These are phyloP conservation scores for Euphorbia lathyris DNA, from an alignment of 345 rosid genomes.

Conservation along the genomic window DNA sequence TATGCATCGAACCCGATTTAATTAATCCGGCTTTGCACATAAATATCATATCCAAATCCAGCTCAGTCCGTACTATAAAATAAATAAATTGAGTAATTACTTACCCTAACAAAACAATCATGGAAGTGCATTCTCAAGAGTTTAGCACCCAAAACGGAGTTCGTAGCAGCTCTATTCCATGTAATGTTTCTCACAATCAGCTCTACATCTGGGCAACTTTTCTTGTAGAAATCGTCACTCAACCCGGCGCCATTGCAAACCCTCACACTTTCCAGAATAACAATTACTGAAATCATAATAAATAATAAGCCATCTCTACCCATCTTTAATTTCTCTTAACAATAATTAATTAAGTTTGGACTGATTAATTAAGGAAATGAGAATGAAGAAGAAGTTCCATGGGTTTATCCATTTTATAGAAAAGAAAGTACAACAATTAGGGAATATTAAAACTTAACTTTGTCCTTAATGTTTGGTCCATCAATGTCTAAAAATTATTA, in stretches of 20 bases:
- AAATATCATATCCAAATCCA: too few species aligned
- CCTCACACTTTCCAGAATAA: not conserved
- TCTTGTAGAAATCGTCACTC: not conserved
- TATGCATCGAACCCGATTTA: too few species aligned
- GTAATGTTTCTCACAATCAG: not conserved
- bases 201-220: not conserved
- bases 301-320: not conserved
- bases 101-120: slow-evolving; percentile 17
- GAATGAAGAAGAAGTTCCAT: too few species aligned
- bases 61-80: too few species aligned
- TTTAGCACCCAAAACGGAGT: slow-evolving; percentile 8
- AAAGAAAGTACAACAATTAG: too few species aligned
- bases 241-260: not conserved
- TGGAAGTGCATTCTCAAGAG: slow-evolving; percentile 14
- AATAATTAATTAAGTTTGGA: too few species aligned
- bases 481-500: too few species aligned
- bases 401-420: too few species aligned
- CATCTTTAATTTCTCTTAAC: not conserved
- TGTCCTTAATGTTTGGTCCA: too few species aligned
- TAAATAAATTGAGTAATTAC: not conserved
- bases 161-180: not conserved
- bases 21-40: too few species aligned
- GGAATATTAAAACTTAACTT: too few species aligned
- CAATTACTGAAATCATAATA: not conserved
- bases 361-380: too few species aligned